A percentile compares a stretch with the other conserved stretches of the same genome.
phyloP scores from a whole-genome alignment of 176 grass and related monocot species.

The Hordeum marinum region DNA sequence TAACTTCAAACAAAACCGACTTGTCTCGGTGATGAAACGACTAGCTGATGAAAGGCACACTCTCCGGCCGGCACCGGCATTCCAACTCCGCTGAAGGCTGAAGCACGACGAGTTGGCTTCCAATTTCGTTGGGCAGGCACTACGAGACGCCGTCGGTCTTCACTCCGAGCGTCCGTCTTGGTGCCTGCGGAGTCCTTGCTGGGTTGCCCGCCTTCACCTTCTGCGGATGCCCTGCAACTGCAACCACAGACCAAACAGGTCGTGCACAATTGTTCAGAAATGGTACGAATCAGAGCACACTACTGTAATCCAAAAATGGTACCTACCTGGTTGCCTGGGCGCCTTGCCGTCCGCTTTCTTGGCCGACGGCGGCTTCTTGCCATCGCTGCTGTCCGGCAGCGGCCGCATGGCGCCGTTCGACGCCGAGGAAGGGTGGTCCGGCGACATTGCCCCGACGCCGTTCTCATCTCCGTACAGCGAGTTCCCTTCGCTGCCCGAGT shows the following conservation, averaged over 20 bases:
- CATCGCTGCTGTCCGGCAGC: slow-evolving; percentile 32
- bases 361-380: slow-evolving; percentile 14
- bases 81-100: background rate
- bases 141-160: slow-evolving; percentile 37
- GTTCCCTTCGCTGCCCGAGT: slow-evolving; percentile 56
- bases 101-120: background rate
- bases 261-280: background rate
- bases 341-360: slow-evolving; percentile 48
- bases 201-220: slow-evolving; percentile 28
- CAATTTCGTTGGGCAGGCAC: background rate
- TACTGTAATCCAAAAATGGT: too few species aligned
- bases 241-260: background rate
- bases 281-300: too few species aligned
- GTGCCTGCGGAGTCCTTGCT: slow-evolving; percentile 19
- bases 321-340: slow-evolving; percentile 35
- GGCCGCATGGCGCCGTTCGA: slow-evolving; percentile 25
- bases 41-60: background rate
- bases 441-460: slow-evolving; percentile 11
- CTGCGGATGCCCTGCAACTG: slow-evolving; percentile 22
- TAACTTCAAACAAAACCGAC: too few species aligned
- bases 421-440: slow-evolving; percentile 31
- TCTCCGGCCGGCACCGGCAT: background rate
- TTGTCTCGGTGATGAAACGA: background rate
- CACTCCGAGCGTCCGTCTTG: slow-evolving; percentile 20
- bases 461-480: slow-evolving; percentile 75